A percentile compares a stretch with the other conserved stretches of the same genome.
phyloP scores from a whole-genome alignment of 2,329 filamentous ascomycete genomes.

The Chrysosphaeria jannelii region DNA sequence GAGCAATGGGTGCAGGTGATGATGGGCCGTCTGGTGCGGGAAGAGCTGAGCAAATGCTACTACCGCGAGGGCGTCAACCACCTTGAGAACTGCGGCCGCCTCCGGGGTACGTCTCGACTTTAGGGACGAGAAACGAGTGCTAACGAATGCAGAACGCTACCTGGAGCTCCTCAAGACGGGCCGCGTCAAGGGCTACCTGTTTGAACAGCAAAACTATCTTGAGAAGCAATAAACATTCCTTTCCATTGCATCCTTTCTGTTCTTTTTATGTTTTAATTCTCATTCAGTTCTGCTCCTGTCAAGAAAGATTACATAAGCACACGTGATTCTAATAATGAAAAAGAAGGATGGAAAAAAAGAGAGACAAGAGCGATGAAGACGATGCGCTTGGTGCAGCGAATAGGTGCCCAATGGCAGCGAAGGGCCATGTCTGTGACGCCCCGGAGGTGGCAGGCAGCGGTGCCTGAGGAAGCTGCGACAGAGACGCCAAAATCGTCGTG shows the following conservation, averaged over 20 bases:
- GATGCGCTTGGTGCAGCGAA: neutral
- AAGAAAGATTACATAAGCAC: neutral
- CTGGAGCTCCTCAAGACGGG: constrained; percentile 46
- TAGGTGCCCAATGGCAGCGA: neutral
- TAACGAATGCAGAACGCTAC: constrained; percentile 39
- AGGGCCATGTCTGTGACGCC: too few relatives aligned
- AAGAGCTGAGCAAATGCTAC: constrained; percentile 71
- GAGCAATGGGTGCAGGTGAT: constrained; percentile 77
- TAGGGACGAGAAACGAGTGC: too few relatives aligned
- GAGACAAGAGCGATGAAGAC: neutral
- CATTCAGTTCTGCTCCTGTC: too few relatives aligned
- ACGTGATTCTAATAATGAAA: neutral
- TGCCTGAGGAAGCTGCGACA: constrained; percentile 1
- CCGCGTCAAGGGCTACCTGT: constrained; percentile 52
- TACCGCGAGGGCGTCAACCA: constrained; percentile 62
- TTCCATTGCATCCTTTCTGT: too few relatives aligned
- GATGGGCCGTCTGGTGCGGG: constrained; percentile 58
- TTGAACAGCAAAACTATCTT: constrained; percentile 51
- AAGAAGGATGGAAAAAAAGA: neutral
- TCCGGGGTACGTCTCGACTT: constrained; percentile 36
- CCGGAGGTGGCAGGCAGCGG: too few relatives aligned
- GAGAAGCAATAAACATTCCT: constrained; percentile 19
- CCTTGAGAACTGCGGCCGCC: constrained; percentile 54
- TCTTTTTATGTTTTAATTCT: too few relatives aligned
- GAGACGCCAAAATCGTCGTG: constrained; percentile 22